Conservation (phyloP, 2,329 filamentous ascomycete genomes). For the Blastomyces emzantsi region DNA sequence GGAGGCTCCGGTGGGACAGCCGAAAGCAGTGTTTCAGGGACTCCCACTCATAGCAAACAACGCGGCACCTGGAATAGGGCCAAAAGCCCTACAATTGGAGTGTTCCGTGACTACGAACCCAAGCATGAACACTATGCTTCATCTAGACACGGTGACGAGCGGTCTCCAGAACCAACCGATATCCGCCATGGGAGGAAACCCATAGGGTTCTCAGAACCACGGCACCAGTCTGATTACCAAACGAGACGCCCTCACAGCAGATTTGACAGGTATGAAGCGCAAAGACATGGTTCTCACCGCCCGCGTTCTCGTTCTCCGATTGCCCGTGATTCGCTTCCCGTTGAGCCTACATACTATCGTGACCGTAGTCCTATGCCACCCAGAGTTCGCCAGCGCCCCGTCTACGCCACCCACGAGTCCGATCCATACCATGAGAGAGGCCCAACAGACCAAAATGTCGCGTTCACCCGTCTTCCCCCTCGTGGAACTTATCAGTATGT, state of each 20-base stretch:
- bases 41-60: constrained; percentile 11
- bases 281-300: constrained; percentile 18
- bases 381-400: constrained; percentile 13
- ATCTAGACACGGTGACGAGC: constrained; percentile 12
- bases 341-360: constrained; percentile 21
- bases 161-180: constrained; percentile 18
- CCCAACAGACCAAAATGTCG: constrained; percentile 12
- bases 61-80: constrained; percentile 14
- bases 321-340: constrained; percentile 14
- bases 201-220: constrained; percentile 15
- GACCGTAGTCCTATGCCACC: constrained; percentile 19
- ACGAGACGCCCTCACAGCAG: constrained; percentile 20
- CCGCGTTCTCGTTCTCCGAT: constrained; percentile 23
- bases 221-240: constrained; percentile 13
- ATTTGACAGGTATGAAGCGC: constrained; percentile 23
- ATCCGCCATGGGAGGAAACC: constrained; percentile 16
- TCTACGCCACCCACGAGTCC: constrained; percentile 18
- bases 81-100: constrained; percentile 14
- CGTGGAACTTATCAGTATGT: constrained; percentile 21
- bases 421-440: constrained; percentile 17
- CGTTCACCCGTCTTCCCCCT: constrained; percentile 14
- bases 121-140: constrained; percentile 13
- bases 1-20: constrained; percentile 10
- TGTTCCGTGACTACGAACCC: constrained; percentile 16
- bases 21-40: constrained; percentile 13